These are phyloP conservation scores for Mycogone perniciosa DNA, from an alignment of 2,329 filamentous ascomycete species.

Conservation along the genomic window DNA sequence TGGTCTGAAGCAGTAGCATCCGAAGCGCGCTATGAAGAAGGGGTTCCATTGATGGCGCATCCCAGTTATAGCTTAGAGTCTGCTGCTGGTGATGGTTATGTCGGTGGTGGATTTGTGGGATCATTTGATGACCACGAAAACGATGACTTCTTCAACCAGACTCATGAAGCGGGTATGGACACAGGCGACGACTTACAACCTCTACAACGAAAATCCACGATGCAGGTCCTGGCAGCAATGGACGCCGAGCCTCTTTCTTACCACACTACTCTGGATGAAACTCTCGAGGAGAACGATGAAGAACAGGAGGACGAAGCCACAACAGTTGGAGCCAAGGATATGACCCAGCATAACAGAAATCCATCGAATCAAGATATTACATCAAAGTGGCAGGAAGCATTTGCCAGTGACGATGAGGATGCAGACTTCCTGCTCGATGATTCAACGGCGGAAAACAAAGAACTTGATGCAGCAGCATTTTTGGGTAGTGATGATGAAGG, in stretches of 20 bases:
- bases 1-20: constrained; percentile 36
- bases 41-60: constrained; percentile 54
- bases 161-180: constrained; percentile 25
- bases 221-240: constrained; percentile 54
- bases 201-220: constrained; percentile 64
- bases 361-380: constrained; percentile 58
- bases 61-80: constrained; percentile 10
- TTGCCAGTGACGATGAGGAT: constrained; percentile 70
- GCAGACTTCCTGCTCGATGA: constrained; percentile 58
- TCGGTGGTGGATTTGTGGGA: constrained; percentile 12
- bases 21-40: constrained; percentile 63
- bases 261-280: constrained; percentile 28
- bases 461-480: constrained; percentile 57
- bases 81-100: not conserved
- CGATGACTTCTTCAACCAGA: constrained; percentile 57
- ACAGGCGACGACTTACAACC: constrained; percentile 18
- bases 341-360: not conserved
- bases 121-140: constrained; percentile 46
- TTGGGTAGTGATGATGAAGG: constrained; percentile 82
- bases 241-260: constrained; percentile 27
- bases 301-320: constrained; percentile 19
- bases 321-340: not conserved
- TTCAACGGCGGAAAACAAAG: constrained; percentile 33
- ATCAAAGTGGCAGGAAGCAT: constrained; percentile 76
- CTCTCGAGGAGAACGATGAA: constrained; percentile 23